Percentiles rank a stretch among this genome's conserved stretches.
Evolutionary conservation across 2,329 filamentous ascomycete genomes (phyloP).

Genomic region (Trichoderma afroharzianum): DNA sequence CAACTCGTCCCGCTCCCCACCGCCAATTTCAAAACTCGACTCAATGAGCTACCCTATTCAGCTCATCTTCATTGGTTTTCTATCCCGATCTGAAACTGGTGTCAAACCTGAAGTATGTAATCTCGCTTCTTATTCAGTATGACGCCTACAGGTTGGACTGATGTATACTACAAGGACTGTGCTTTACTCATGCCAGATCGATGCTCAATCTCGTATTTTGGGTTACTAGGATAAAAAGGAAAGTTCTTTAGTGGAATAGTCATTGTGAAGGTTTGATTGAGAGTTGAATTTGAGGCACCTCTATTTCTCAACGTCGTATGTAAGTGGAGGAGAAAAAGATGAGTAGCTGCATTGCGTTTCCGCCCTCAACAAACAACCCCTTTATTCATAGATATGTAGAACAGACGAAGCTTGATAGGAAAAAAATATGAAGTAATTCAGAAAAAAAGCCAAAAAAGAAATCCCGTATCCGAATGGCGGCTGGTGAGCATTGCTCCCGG

Average conservation of each 20-base stretch:
- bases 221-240: background rate
- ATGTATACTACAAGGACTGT: background rate
- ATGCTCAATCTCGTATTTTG: background rate
- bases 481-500: background rate
- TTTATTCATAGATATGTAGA: background rate
- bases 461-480: background rate
- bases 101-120: background rate
- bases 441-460: background rate
- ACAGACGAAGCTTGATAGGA: background rate
- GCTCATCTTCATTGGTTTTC: background rate
- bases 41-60: background rate
- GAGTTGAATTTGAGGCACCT: background rate
- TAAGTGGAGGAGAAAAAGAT: background rate
- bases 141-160: background rate
- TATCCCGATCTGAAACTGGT: background rate
- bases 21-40: background rate
- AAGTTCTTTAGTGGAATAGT: accelerated
- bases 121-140: background rate
- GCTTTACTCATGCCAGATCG: accelerated
- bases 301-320: background rate
- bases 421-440: background rate
- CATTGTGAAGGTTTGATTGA: background rate
- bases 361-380: background rate
- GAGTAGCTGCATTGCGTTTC: background rate
- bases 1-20: background rate